phyloP scores from a whole-genome alignment of 23 red algal species.

The Rhodosorus marinus region DNA sequence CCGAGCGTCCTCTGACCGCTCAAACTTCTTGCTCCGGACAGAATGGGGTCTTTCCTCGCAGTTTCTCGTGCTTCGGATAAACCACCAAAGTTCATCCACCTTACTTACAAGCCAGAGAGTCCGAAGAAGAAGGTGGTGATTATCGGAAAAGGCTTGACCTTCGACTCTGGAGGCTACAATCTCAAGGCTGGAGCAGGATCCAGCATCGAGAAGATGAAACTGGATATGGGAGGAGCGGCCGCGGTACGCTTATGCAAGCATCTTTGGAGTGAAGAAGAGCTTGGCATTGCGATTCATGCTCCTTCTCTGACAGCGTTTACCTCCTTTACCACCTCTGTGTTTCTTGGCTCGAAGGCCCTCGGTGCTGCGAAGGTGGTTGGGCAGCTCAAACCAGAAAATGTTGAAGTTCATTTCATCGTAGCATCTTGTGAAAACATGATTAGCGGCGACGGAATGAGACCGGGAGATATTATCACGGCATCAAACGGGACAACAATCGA shows the following conservation, averaged over 20 bases:
- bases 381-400: conserved; percentile 41
- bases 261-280: too few species aligned
- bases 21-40: too few species aligned
- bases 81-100: conserved; percentile 96
- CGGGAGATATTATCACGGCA: conserved; percentile 84
- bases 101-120: conserved; percentile 62
- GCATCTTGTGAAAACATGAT: conserved; percentile 92
- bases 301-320: too few species aligned
- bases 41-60: conserved; percentile 81
- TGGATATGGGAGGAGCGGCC: conserved; percentile 83
- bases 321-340: too few species aligned
- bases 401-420: conserved; percentile 90
- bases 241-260: too few species aligned
- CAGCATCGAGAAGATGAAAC: conserved; percentile 99
- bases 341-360: too few species aligned
- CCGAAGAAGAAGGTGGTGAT: conserved; percentile 67
- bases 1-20: too few species aligned
- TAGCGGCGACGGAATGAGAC: conserved; percentile 46
- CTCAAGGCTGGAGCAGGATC: conserved; percentile 44
- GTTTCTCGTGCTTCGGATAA: conserved; percentile 57
- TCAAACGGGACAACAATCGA: conserved; percentile 92
- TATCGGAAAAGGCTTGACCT: conserved; percentile 82
- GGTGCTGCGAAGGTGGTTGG: conserved; percentile 72
- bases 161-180: conserved; percentile 95
- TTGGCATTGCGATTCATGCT: too few species aligned